Conservation (phyloP, 2,329 filamentous ascomycete species). For the Fusarium sulawesiense region DNA sequence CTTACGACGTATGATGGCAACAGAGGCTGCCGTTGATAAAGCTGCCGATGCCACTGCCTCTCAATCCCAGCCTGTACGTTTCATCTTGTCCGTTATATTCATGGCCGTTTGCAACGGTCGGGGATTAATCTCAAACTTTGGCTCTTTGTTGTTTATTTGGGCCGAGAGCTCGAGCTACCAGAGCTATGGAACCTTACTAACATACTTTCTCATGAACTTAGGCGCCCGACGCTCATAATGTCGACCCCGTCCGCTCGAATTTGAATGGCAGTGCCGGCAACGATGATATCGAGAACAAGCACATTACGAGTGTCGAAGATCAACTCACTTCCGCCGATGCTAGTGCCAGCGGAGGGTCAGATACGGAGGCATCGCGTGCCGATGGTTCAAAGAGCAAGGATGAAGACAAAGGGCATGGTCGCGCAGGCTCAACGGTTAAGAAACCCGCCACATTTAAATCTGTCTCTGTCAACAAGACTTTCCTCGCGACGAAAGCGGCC, state of each 20-base stretch:
- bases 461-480: constrained; percentile 86
- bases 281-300: constrained; percentile 68
- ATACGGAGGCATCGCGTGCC: constrained; percentile 76
- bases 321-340: constrained; percentile 71
- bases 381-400: constrained; percentile 66
- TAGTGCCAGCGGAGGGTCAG: constrained; percentile 79
- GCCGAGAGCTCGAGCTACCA: neutral
- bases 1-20: constrained; percentile 72
- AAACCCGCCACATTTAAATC: constrained; percentile 85
- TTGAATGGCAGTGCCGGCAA: constrained; percentile 62
- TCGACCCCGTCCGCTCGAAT: constrained; percentile 55
- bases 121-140: neutral
- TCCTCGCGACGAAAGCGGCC: constrained; percentile 76
- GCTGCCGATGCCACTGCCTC: constrained; percentile 65
- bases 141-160: neutral
- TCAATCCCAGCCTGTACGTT: constrained; percentile 60
- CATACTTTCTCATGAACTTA: constrained; percentile 21
- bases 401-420: constrained; percentile 69
- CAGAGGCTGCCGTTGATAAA: constrained; percentile 67
- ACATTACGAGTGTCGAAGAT: constrained; percentile 68
- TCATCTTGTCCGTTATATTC: neutral
- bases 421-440: constrained; percentile 71
- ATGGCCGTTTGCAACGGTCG: neutral
- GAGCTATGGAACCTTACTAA: constrained; percentile 28
- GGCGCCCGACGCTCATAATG: constrained; percentile 61